phyloP scores from a whole-genome alignment of 2,329 filamentous ascomycete genomes.

The Endoconidiophora polonica region DNA sequence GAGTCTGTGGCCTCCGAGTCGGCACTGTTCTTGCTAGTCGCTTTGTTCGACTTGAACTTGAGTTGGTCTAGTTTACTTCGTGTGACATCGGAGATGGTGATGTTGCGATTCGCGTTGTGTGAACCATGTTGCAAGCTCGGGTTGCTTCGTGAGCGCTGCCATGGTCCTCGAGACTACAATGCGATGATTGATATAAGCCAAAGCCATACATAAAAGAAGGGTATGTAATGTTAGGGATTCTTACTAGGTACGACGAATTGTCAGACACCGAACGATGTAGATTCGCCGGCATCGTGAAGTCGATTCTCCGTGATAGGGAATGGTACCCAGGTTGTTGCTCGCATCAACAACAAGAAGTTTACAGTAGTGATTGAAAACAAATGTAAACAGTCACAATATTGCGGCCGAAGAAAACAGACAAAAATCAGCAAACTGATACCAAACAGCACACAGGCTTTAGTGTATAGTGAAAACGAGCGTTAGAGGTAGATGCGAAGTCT shows the following conservation, averaged over 20 bases:
- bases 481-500: no score
- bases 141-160: slow-evolving; percentile 36
- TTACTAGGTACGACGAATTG: slow-evolving; percentile 3
- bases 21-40: slow-evolving; percentile 14
- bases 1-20: slow-evolving; percentile 11
- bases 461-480: no score
- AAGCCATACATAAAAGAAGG: slow-evolving; percentile 20
- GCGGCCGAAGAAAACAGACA: no score
- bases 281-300: slow-evolving; percentile 13
- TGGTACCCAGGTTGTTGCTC: background rate
- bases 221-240: slow-evolving; percentile 14
- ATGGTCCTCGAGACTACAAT: slow-evolving; percentile 21
- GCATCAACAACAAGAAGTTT: background rate
- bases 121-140: slow-evolving; percentile 3
- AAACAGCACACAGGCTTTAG: no score
- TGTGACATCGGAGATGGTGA: slow-evolving; percentile 37
- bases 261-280: slow-evolving; percentile 7
- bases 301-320: slow-evolving; percentile 14
- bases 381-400: background rate
- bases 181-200: slow-evolving; percentile 5
- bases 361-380: background rate
- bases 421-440: no score
- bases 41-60: slow-evolving; percentile 30
- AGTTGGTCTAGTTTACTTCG: slow-evolving; percentile 43
- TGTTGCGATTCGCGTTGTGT: background rate